A percentile compares a stretch with the other conserved stretches of the same genome.
Conservation (phyloP, 352 stramenopile genomes). For the Pythium rishiriense region DNA sequence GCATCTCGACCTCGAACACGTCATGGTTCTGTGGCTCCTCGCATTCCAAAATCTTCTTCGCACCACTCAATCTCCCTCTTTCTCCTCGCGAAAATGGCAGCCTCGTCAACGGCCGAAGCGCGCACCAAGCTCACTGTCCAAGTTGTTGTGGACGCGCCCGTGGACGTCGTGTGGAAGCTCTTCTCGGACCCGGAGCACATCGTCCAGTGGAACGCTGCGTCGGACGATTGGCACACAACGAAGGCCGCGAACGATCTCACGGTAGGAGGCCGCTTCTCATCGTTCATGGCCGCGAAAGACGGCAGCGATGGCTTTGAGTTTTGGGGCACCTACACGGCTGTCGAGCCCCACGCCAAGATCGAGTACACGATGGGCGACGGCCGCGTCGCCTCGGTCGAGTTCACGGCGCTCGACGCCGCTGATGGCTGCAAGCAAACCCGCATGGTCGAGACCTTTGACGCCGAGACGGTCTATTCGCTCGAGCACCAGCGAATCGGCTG, state of each 20-base stretch:
- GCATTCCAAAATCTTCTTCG: neutral
- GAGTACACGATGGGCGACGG: conserved; percentile 15
- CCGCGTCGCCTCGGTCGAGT: neutral
- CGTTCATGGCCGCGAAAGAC: conserved; percentile 21
- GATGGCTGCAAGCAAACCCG: conserved; percentile 14
- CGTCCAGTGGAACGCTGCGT: conserved; percentile 23
- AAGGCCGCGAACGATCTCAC: conserved; percentile 15
- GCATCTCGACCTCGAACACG: neutral
- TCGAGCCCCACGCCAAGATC: conserved; percentile 3
- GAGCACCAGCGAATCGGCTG: conserved; percentile 16
- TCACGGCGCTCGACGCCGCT: neutral
- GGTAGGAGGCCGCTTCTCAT: conserved; percentile 19
- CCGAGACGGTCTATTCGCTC: conserved; percentile 10
- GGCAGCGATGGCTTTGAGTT: conserved; percentile 21
- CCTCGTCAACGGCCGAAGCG: neutral
- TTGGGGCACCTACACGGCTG: conserved; percentile 8
- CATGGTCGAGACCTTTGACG: conserved; percentile 19
- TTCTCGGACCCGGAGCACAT: conserved; percentile 16
- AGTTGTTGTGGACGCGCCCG: conserved; percentile 8
- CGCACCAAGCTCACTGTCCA: conserved; percentile 14
- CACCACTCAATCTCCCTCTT: too few species aligned
- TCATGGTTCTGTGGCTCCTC: too few species aligned
- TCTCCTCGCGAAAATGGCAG: conserved; percentile 1
- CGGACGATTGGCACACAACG: conserved; percentile 25
- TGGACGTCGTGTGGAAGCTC: conserved; percentile 10